Conservation (phyloP, 495 filamentous ascomycete genomes). For the Bacidia gigantensis region DNA sequence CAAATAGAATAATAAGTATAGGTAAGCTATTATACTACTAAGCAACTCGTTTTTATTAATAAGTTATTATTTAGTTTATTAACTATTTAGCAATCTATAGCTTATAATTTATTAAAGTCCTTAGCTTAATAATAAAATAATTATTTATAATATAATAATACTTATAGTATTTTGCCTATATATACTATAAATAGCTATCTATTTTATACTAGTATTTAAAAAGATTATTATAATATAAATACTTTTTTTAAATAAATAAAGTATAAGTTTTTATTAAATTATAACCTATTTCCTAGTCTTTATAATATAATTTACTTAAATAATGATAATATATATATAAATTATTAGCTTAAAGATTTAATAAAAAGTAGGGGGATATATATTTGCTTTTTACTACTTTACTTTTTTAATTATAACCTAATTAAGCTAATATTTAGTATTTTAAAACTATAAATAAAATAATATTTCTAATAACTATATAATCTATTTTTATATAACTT, state of each 20-base stretch:
- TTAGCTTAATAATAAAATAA: background rate
- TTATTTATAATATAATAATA: background rate
- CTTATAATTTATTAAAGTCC: conserved; percentile 2
- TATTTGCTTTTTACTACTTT: conserved; percentile 4
- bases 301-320: conserved; percentile 1
- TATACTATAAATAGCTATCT: conserved; percentile 7
- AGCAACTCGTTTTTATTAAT: conserved; percentile 8
- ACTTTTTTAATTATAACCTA: conserved; percentile 3
- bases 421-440: conserved; percentile 7
- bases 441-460: conserved; percentile 1
- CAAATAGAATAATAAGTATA: background rate
- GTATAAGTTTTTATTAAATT: conserved; percentile 1
- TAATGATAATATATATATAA: background rate
- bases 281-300: background rate
- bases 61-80: conserved; percentile 6
- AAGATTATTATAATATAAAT: conserved; percentile 4
- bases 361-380: background rate
- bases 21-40: background rate
- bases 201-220: background rate
- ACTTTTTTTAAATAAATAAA: conserved; percentile 1
- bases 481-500: conserved; percentile 2
- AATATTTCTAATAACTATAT: background rate
- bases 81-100: background rate
- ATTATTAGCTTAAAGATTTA: background rate
- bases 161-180: background rate